Base-by-base conservation (phyloP, 2,329 filamentous ascomycete genomes). In the Clonostachys solani region DNA sequence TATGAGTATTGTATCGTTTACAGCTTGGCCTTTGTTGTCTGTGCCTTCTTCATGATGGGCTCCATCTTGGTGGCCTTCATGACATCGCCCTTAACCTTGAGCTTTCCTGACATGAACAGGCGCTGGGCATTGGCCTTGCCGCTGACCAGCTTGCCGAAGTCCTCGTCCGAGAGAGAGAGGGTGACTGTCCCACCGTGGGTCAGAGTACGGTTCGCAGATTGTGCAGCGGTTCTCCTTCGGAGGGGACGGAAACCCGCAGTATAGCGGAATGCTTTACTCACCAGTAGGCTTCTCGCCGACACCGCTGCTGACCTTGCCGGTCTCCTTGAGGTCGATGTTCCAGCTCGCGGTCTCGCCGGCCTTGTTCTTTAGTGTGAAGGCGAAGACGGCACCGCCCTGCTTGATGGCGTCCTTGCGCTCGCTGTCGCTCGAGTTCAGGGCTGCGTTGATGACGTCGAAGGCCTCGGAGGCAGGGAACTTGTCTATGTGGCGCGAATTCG, bases 61-160 rank as follows among this genome's bases (percentile, higher is more conserved):
- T 96, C 91, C 71, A 96, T 83, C 84, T 95, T 96, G 50, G 92
- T 96, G 36, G 94, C 88, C 82, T 96, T 96, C 92, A 97, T 97
- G 51, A 97, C 84, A 67, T 97, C 91, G 53, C 94, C 94, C 83
- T 91, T 95, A 66, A 97, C 83, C 87, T 97, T 99, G 64, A 99
- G 78, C 80, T 96, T 96, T 60, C 94, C 94, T n/a, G 82, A 82
- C 92, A 99, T 97, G 74, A 97, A 96, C 54, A 99, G 75, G 58
- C 86, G 84, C 78, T 99, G 94, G 48, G 94, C 91, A 64, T 96
- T 96, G 59, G 89, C 90, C 76, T 95, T 90, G 65, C 94, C 94
- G 36, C 77, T 62, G 47, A 95, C 84, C 55, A 99, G 80, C 65
- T 87, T 85, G 55, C 74, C 82, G 64, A 99, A 99, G 71, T 97